Evolutionary conservation across 2,329 filamentous ascomycete genomes (phyloP).

Genomic region (Dactylellina cionopaga): DNA sequence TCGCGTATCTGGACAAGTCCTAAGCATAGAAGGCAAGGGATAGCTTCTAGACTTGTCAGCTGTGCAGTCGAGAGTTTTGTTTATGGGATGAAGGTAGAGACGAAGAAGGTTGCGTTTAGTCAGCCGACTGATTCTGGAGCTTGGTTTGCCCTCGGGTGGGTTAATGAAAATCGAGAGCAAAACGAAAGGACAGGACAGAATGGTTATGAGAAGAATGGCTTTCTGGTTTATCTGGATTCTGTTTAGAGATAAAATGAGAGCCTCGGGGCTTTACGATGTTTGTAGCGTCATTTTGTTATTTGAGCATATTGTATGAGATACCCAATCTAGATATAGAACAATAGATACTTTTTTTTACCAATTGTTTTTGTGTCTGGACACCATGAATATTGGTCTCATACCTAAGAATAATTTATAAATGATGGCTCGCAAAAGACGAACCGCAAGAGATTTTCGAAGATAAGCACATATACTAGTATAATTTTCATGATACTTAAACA

Average conservation of each 20-base stretch:
- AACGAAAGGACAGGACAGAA: not conserved
- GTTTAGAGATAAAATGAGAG: conserved; percentile 11
- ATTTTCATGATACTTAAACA: no score
- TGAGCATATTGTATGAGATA: no score
- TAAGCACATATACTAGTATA: no score
- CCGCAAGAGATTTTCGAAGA: no score
- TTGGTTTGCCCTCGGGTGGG: conserved; percentile 56
- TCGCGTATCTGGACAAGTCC: conserved; percentile 58
- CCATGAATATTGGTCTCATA: no score
- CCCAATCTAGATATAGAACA: no score
- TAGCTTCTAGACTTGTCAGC: conserved; percentile 56
- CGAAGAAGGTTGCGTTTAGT: conserved; percentile 57
- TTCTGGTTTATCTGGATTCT: conserved; percentile 37
- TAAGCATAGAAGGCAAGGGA: conserved; percentile 55
- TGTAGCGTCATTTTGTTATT: no score
- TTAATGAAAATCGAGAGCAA: conserved; percentile 3
- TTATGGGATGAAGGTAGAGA: conserved; percentile 57
- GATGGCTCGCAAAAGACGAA: no score
- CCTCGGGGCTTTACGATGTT: no score
- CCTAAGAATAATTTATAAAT: no score
- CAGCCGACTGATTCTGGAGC: conserved; percentile 58
- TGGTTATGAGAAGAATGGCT: not conserved
- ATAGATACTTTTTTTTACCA: no score
- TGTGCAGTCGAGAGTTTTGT: conserved; percentile 56
- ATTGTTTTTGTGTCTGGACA: no score